Conservation (phyloP, 306 rosid species). For the Macrotyloma uniflorum region DNA sequence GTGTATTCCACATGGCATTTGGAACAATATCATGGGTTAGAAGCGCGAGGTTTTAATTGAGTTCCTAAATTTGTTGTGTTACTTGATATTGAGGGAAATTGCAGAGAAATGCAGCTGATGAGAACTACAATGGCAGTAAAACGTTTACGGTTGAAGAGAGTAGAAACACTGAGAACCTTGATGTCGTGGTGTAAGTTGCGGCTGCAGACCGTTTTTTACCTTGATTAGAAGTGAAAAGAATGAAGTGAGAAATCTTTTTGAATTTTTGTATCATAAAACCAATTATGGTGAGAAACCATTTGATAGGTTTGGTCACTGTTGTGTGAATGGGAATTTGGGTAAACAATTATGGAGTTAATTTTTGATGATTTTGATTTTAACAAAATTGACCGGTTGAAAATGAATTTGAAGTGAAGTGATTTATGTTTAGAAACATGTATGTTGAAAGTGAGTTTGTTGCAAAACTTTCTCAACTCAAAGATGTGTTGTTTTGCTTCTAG, state of each 20-base stretch:
- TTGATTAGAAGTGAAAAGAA: not conserved
- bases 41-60: not conserved
- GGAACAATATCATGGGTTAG: not conserved
- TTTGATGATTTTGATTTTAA: not conserved
- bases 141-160: too few species aligned
- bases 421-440: not conserved
- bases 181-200: not conserved
- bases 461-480: not conserved
- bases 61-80: not conserved
- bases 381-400: not conserved
- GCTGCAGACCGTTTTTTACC: not conserved
- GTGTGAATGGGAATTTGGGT: not conserved
- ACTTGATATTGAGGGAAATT: not conserved
- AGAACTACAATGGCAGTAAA: not conserved
- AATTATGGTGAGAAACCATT: not conserved
- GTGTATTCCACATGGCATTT: not conserved
- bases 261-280: not conserved
- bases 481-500: not conserved
- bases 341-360: not conserved
- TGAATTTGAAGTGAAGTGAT: not conserved
- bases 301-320: not conserved
- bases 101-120: not conserved
- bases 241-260: not conserved
- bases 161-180: not conserved
- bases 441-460: not conserved